A percentile compares a stretch with the other conserved stretches of the same genome.
phyloP scores from a whole-genome alignment of 2,329 filamentous ascomycete species.

The Alternaria longipes region DNA sequence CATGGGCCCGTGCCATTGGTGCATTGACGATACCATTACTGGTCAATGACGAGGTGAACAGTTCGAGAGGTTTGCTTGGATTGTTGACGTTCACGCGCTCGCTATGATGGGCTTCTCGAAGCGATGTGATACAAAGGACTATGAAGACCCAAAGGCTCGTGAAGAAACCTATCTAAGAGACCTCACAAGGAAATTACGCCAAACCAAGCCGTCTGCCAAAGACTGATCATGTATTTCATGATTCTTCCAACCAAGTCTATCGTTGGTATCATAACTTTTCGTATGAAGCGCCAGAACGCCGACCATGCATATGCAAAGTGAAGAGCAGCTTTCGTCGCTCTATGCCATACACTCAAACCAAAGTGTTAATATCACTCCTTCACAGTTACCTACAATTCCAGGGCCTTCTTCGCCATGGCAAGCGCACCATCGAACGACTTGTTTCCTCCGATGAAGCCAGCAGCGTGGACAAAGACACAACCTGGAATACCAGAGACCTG shows the following conservation, averaged over 20 bases:
- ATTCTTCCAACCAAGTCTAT: conserved; percentile 26
- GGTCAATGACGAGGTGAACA: neutral
- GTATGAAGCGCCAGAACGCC: conserved; percentile 41
- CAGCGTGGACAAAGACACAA: conserved; percentile 91
- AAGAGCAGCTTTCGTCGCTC: conserved; percentile 28
- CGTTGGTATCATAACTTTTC: conserved; percentile 40
- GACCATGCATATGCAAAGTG: conserved; percentile 37
- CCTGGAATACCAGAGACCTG: conserved; percentile 73
- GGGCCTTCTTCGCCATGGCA: conserved; percentile 82
- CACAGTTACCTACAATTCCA: conserved; percentile 53
- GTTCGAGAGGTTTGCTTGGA: neutral
- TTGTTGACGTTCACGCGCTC: neutral
- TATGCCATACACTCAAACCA: neutral
- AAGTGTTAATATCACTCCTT: neutral
- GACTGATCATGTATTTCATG: conserved; percentile 8
- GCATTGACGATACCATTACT: neutral
- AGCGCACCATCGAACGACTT: conserved; percentile 88
- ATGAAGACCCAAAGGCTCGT: neutral
- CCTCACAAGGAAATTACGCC: neutral
- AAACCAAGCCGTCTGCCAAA: neutral
- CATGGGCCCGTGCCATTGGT: neutral
- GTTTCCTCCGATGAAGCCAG: conserved; percentile 96
- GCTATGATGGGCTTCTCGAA: neutral
- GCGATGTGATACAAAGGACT: neutral
- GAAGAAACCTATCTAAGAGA: neutral